Evolutionary conservation across 1,284 basidiomycete genomes (phyloP), one percentile per base, ranked within the genome.

Genomic region (Trichosporon sp.): DNA sequence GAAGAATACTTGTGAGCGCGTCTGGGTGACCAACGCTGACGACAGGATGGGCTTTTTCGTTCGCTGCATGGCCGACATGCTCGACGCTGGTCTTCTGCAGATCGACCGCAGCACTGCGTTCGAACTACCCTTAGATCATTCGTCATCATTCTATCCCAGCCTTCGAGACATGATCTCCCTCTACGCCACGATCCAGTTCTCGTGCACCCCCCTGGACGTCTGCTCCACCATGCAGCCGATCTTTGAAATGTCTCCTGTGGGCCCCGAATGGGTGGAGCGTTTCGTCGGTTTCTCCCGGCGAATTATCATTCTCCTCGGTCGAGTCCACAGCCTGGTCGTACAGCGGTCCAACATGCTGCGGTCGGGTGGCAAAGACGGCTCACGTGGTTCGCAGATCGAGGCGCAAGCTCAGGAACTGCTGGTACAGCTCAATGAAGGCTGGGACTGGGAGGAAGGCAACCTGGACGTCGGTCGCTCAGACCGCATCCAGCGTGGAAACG

Each of bases 61-160:
- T 2, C 72, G 71, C 16, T 73, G 72, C 70, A 76, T 76, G 73
- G 75, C 73, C 0, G 75, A 76, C 65, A 74, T 76, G 70, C 70
- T 76, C 40, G 67, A 69, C 67, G 48, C 68, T 14, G 67, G 71
- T 16, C 54, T 48, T 12, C 61, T 74, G 5, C 46, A 66, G n/a
- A 68, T 74, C 21, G 73, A 74, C 40, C 46, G 38, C n/a, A 61
- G 51, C n/a, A 71, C 68, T 4, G 70, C 63, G 2, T 74, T 74
- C 46, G 70, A 71, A 56, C 63, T 68, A 0, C 68, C 70, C 7
- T 12, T 63, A 8, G 70, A 66, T 26, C 37, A 43, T 32, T 21
- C 73, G 1, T 68, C 70, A 38, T 54, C 68, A 1, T 72, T 72
- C 65, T 74, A 70, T 40, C 54, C 64, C 4, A 68, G 64, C 16